phyloP scores from a whole-genome alignment of 2,329 filamentous ascomycete genomes.

The Bisporella sp. region DNA sequence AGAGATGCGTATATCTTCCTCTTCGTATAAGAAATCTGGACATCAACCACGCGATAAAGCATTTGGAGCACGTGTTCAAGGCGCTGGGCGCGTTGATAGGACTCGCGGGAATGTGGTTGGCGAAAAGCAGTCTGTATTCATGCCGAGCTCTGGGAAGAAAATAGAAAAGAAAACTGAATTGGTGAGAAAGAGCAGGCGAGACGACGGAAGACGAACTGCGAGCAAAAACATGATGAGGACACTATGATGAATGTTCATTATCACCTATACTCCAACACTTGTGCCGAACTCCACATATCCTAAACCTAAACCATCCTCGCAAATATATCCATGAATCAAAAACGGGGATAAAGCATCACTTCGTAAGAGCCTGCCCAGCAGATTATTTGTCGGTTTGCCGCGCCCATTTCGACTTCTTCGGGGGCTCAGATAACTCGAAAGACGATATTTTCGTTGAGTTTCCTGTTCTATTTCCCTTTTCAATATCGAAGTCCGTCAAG shows the following conservation, averaged over 20 bases:
- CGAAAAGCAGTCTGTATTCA: slow-evolving; percentile 66
- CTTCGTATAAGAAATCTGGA: slow-evolving; percentile 53
- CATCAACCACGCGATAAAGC: slow-evolving; percentile 45
- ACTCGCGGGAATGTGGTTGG: slow-evolving; percentile 45
- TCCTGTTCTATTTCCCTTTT: slow-evolving; percentile 41
- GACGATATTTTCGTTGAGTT: slow-evolving; percentile 16
- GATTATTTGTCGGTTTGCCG: slow-evolving; percentile 16
- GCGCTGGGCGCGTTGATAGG: slow-evolving; percentile 40
- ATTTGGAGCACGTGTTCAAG: slow-evolving; percentile 49
- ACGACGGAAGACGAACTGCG: slow-evolving; percentile 56
- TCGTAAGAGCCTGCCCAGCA: slow-evolving; percentile 8
- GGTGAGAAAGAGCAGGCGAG: slow-evolving; percentile 21
- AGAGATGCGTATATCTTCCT: slow-evolving; percentile 62
- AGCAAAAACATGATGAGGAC: slow-evolving; percentile 69
- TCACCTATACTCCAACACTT: background rate
- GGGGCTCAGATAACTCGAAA: slow-evolving; percentile 26
- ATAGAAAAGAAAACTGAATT: slow-evolving; percentile 27
- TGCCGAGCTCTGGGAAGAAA: slow-evolving; percentile 51
- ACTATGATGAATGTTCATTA: slow-evolving; percentile 37
- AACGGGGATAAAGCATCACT: background rate
- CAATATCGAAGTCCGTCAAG: slow-evolving; percentile 47
- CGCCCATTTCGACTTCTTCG: slow-evolving; percentile 24
- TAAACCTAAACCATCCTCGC: background rate
- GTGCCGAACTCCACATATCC: too few relatives aligned
- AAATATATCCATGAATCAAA: background rate